Percentiles rank a stretch among this genome's conserved stretches.
phyloP scores from a whole-genome alignment of 129 eudicot species.

The Deinandra increscens region DNA sequence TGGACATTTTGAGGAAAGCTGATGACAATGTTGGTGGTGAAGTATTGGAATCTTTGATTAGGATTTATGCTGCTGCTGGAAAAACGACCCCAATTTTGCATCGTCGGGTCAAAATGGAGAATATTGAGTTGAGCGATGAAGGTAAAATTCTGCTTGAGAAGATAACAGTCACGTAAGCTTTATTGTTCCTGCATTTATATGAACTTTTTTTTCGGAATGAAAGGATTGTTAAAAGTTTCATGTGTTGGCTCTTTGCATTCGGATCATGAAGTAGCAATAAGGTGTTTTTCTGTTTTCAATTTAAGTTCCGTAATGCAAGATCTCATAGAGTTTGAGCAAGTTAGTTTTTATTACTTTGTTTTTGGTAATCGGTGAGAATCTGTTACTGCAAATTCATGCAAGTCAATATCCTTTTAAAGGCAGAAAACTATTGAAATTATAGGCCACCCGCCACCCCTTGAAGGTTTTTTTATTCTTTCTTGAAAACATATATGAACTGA shows the following conservation, averaged over 20 bases:
- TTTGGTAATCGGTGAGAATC: too few relatives aligned
- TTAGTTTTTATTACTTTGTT: too few relatives aligned
- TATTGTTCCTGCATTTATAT: constrained; percentile 8
- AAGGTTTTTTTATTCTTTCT: too few relatives aligned
- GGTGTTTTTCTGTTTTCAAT: background rate
- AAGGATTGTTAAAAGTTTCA: constrained; percentile 15
- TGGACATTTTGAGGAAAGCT: constrained; percentile 55
- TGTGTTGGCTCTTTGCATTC: constrained; percentile 24
- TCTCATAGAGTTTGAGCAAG: background rate
- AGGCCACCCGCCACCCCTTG: too few relatives aligned
- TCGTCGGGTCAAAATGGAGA: constrained; percentile 88
- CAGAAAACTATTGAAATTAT: too few relatives aligned
- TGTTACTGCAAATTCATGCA: too few relatives aligned
- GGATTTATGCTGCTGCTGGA: constrained; percentile 74
- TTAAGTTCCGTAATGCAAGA: background rate
- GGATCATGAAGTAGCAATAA: constrained; percentile 26
- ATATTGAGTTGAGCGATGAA: constrained; percentile 73
- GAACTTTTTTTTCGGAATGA: constrained; percentile 23
- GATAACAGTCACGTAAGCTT: constrained; percentile 46
- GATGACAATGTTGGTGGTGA: constrained; percentile 53
- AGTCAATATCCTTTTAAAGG: too few relatives aligned
- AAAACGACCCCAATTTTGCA: constrained; percentile 52
- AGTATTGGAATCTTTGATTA: constrained; percentile 65
- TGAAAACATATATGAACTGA: too few relatives aligned
- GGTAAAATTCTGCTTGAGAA: constrained; percentile 66